phyloP scores from a whole-genome alignment of 116 monocot genomes.

The Zostera marina region DNA sequence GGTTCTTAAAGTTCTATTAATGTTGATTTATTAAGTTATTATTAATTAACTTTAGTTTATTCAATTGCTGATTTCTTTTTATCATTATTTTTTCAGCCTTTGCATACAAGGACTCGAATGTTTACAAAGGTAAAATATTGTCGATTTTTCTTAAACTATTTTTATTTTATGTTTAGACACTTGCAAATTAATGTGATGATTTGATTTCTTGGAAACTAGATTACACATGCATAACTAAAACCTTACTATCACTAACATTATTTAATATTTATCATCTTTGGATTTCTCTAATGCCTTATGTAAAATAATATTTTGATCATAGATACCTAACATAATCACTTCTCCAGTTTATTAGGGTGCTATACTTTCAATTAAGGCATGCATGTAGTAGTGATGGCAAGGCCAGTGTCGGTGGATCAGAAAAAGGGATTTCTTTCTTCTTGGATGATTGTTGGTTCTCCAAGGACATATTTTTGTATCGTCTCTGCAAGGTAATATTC shows the following conservation, averaged over 20 bases:
- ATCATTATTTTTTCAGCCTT: slow-evolving; percentile 36
- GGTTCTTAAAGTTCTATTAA: too few relatives aligned
- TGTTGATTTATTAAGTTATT: too few relatives aligned
- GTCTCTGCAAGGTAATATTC: slow-evolving; percentile 58
- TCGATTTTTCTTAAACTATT: not conserved
- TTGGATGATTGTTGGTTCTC: slow-evolving; percentile 73
- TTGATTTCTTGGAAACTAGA: not conserved
- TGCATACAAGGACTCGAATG: slow-evolving; percentile 50
- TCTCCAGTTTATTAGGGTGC: slow-evolving; percentile 48
- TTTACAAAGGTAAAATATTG: slow-evolving; percentile 50
- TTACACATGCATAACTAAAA: not conserved
- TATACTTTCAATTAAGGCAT: slow-evolving; percentile 69
- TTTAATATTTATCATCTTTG: not conserved
- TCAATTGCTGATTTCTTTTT: not conserved
- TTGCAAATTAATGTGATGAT: not conserved
- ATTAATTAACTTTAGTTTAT: too few relatives aligned
- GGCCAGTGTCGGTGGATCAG: slow-evolving; percentile 4
- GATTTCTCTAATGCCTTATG: not conserved
- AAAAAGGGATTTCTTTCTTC: slow-evolving; percentile 28
- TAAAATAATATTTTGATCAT: not conserved
- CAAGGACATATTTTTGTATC: slow-evolving; percentile 59
- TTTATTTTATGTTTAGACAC: not conserved
- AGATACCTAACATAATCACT: not conserved
- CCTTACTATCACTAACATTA: not conserved
- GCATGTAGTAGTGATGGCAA: slow-evolving; percentile 29